Base-by-base conservation (phyloP, 192 early-diverging fungal species). In the Backusella luteola region DNA sequence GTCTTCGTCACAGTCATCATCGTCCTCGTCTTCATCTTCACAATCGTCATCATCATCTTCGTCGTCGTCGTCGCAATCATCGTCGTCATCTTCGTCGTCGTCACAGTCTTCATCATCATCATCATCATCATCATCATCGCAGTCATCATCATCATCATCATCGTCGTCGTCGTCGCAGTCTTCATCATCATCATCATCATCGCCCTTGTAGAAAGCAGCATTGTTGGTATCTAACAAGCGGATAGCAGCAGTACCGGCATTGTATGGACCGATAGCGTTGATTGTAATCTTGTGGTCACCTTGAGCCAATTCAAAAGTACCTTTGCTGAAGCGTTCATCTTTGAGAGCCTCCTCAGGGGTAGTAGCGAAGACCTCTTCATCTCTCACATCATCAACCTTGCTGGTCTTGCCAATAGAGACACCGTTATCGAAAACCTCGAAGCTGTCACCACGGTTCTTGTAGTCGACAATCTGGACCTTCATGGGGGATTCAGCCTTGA, bases 241-340 rank as follows among this genome's bases (percentile, higher is more conserved):
- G 11, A 81, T 73, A 23, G 80, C 80, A 53, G 73, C 80, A 32
- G 72, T 78, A 53, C 80, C 80, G 6, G 69, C 73, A 34, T 75
- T 76, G 34, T 74, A 78, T 29, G 80, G 76, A 34, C 76, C 69
- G 9, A 35, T 39, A 29, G 80, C 80, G 23, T 69, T 44, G 63
- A 81, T 78, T 67, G 73, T 75, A 59, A 81, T 81, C 29, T 78
- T 77, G 73, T 81, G 80, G 12, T 36, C 34, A 67, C 80, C 80
- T 11, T 59, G 36, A 41, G 73, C 76, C 36, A 81, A 66, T 26
- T 68, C 26, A 49, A 81, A 81, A 17, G 59, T 44, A 68, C 76
- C 80, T 35, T 78, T 73, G 39, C 80, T 81, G 69, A 81, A 81
- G 9, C 69, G 39, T 17, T 63, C 59, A 66, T 78, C 76, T 14